Evolutionary conservation across 2,329 filamentous ascomycete species (phyloP).

Genomic region (Xylariomycetidae sp.): DNA sequence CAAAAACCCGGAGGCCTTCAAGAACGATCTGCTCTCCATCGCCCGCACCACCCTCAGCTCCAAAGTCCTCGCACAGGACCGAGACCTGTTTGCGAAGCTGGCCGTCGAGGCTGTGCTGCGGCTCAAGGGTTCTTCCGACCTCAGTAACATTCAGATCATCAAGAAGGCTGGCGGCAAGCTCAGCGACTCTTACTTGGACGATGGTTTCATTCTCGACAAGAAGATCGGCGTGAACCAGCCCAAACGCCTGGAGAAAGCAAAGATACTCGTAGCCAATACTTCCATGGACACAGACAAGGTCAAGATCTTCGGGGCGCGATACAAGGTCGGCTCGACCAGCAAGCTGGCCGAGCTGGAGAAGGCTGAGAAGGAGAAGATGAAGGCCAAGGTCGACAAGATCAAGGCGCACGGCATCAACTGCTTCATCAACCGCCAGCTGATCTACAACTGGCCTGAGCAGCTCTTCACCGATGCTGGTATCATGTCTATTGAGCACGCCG

Average conservation of each 20-base stretch:
- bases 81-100: conserved; percentile 82
- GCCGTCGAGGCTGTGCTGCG: conserved; percentile 88
- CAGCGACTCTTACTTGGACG: conserved; percentile 93
- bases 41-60: conserved; percentile 94
- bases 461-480: conserved; percentile 97
- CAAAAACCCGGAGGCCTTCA: conserved; percentile 75
- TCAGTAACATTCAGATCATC: conserved; percentile 98
- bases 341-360: conserved; percentile 98
- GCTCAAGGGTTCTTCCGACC: conserved; percentile 82
- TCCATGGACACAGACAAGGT: conserved; percentile 99
- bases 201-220: conserved; percentile 98
- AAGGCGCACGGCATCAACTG: conserved; percentile 99
- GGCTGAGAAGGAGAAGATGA: conserved; percentile 99
- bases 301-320: conserved; percentile 96
- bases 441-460: conserved; percentile 99
- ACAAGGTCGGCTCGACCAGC: conserved; percentile 93
- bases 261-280: conserved; percentile 96
- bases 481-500: conserved; percentile 96
- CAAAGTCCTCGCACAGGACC: conserved; percentile 92
- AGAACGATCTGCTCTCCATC: conserved; percentile 83
- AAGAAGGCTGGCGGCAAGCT: conserved; percentile 99
- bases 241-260: conserved; percentile 94
- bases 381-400: conserved; percentile 97
- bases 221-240: conserved; percentile 98
- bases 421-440: conserved; percentile 98